Base-by-base conservation (phyloP, 2,329 filamentous ascomycete genomes). In the Exophiala oligosperma region DNA sequence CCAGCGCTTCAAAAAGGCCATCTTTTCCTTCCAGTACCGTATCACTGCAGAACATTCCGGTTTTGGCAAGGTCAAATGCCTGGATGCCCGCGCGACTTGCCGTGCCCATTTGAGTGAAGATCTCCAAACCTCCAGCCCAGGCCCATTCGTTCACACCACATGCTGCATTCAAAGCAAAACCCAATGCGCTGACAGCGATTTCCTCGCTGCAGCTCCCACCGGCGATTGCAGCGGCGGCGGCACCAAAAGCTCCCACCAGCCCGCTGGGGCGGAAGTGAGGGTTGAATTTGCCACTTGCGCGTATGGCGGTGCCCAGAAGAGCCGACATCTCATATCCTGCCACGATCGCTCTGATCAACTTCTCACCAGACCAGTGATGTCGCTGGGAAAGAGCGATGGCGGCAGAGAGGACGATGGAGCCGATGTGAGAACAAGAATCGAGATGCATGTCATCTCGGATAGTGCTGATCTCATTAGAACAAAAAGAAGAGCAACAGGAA, bases 391-490 rank as follows among this genome's bases (percentile, higher is more conserved):
- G 29, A 5, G 57, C 57, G 9, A 60, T 24, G 26, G 49, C 43
- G 21, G 57, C 32, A 24, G 57, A 38, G 14, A 60, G 53, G 21
- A 60, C 57, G 3, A 60, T 57, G 14, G 32, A 37, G 3, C 57
- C 57, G 6, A 60, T 60, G 21, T 60, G 57, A 7, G 57, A 26
- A 23, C 53, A 46, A 3, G 57, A 38, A 9, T 32, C 49, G 11
- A 60, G 38, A 41, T 60, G 57, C 57, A 60, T 60, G 29, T 60
- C 57, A 51, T 60, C 57, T 12, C 57, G 53, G 26, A 60, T 50
- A 14, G 44, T 44, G 35, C 56, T 58, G 37, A 40, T 40, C 4
- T 40, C 9, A 17, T 40, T 12, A 40, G 37, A 12, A 21, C 38
- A 38, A 32, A 40, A 32, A 24, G 32, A 32, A 40, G 40, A 24